Evolutionary conservation across 441 rosid genomes (phyloP), one percentile per base, ranked within the genome.

Genomic region (Gossypium lobatum): DNA sequence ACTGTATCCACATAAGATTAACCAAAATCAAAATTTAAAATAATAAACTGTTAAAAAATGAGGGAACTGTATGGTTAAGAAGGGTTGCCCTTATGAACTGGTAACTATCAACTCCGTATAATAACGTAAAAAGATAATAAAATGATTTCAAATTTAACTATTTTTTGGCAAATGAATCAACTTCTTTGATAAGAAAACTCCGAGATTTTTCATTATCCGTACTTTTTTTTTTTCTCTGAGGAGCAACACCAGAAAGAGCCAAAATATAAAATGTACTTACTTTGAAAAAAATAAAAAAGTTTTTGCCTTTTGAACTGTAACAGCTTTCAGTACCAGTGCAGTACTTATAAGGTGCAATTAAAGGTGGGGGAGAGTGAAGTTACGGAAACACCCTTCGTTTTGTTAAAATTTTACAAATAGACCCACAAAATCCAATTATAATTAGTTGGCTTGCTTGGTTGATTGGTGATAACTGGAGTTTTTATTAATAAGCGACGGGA

Each of bases 371-470:
- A 9, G 0, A n/a, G 0, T 7, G 1, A n/a, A 73, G 25, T 83
- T 60, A 83, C 92, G 21, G 8, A 62, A 69, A 59, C 71, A 45
- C 76, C 93, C 97, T 75, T 73, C 0, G 0, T 21, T 5, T 21
- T 55, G 4, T 58, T 18, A 0, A 4, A 18, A 10, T 28, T 10
- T 79, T 37, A 71, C 65, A 18, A 46, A 13, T 31, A 17, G n/a
- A 11, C 20, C 61, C 48, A 17, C 10, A 1, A 9, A 48, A 14
- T 45, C 45, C 37, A 5, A 69, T 57, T 11, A 5, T 59, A 25
- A 34, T 34, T 34, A 34, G 39, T 34, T 34, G 39, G 39, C 39
- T 31, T 31, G 6, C 34, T 28, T 4, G 6, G 6, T 18, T 54
- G 64, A 76, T 57, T 28, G 5, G 28, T 28, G 34, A 28, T 28